Conservation (phyloP, 805 yeast genomes). For the Hanseniaspora thailandica region DNA sequence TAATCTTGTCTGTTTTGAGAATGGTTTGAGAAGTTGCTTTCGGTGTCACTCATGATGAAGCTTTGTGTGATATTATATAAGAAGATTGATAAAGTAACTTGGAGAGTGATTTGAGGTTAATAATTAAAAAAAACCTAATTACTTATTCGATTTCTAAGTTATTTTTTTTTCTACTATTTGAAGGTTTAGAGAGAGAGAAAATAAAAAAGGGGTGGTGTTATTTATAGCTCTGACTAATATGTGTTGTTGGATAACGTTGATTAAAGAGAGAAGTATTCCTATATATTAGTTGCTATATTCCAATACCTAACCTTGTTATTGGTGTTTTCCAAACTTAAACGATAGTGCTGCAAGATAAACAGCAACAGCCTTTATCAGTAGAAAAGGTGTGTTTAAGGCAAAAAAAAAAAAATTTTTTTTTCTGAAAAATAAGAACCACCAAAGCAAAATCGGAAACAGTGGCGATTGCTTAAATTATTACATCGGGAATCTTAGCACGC, state of each 20-base stretch:
- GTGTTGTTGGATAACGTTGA: too few relatives aligned
- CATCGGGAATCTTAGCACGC: not conserved
- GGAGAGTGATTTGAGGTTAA: too few relatives aligned
- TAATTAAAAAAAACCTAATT: too few relatives aligned
- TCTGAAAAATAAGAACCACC: too few relatives aligned
- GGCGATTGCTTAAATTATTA: not conserved
- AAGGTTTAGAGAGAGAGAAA: too few relatives aligned
- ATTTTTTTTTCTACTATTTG: too few relatives aligned
- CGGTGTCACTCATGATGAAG: not conserved
- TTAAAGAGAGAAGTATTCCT: not conserved
- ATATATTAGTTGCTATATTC: too few relatives aligned
- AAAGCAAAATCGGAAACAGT: not conserved
- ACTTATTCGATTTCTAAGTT: too few relatives aligned
- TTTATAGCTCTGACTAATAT: not conserved
- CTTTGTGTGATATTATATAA: too few relatives aligned
- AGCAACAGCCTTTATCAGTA: not conserved
- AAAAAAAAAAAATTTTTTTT: too few relatives aligned
- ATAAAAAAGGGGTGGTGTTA: too few relatives aligned
- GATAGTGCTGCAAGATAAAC: not conserved
- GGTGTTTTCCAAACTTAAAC: not conserved
- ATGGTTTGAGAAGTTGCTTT: slow-evolving; percentile 3
- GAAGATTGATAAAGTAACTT: too few relatives aligned
- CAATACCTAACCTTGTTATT: not conserved
- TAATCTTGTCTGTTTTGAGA: not conserved
- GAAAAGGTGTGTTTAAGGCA: not conserved